Base-by-base conservation (phyloP, 768 basidiomycete genomes). In the Suillus luteus region DNA sequence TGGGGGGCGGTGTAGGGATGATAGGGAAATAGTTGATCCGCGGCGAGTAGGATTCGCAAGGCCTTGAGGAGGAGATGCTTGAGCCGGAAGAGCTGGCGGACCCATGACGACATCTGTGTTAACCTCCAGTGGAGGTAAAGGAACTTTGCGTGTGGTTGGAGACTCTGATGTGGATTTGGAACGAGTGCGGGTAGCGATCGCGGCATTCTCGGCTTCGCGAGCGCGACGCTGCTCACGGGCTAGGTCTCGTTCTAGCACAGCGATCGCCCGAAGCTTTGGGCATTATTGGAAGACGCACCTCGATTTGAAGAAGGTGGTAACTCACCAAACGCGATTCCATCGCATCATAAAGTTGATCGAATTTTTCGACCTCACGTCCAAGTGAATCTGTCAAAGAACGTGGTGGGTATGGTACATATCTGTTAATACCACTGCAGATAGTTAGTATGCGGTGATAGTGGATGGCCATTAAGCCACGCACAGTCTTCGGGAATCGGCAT, bases 11-110 rank as follows among this genome's bases (percentile, higher is more conserved):
- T 91, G 88, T 12, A 94, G 83, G 6, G 91, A 91, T 12, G 91
- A 92, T 43, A 93, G 81, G 4, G 91, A 92, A 46, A 94, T 90
- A 14, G 89, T 85, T 9, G 92, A 93, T 52, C 84, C 87, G 6
- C 92, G 86, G 49, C 90, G 85, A 41, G 79, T 78, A 52, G 78
- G 70, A 66, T 58, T 75, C 31, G 66, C 65, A 65, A 68, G 67
- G 27, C 67, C 75, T 54, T 73, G 74, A 35, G 71, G 75, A 43
- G 72, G 77, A 63, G 75, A 82, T 69, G 77, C 73, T 68, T 71
- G 73, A 10, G 69, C 66, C 14, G 75, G 75, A 54, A 76, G 67
- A 59, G 75, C 74, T 3, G 78, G 70, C 10, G 70, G 70, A n/a
- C 60, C 55, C 67, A 59, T 69, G 17, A 66, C 10, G 40, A 60